phyloP scores from a whole-genome alignment of 129 eudicot species.

The Flaveria trinervia region DNA sequence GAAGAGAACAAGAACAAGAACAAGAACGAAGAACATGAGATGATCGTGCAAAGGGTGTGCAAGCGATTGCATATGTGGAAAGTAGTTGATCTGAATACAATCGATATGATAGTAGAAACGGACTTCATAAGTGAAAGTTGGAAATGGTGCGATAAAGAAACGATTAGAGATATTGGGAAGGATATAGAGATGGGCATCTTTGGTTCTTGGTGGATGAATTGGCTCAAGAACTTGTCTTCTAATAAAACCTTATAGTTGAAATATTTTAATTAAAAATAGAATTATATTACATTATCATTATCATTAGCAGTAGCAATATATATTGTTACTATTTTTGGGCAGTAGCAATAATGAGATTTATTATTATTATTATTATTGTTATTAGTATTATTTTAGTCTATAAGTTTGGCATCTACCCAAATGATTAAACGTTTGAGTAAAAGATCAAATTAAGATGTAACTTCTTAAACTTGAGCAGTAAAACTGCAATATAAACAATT shows the following conservation, averaged over 20 bases:
- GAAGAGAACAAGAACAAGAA: constrained; percentile 45
- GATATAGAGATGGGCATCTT: constrained; percentile 69
- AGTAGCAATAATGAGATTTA: not conserved
- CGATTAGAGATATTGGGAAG: constrained; percentile 39
- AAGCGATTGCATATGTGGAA: constrained; percentile 58
- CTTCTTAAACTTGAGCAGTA: no score
- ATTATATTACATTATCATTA: not conserved
- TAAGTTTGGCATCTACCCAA: no score
- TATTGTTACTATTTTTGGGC: constrained; percentile 4
- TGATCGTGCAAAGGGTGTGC: constrained; percentile 45
- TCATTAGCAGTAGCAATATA: not conserved
- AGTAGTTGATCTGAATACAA: constrained; percentile 70
- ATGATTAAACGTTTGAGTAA: no score
- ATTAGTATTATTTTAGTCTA: not conserved
- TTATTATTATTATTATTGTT: not conserved
- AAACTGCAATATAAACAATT: no score
- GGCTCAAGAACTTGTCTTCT: constrained; percentile 44
- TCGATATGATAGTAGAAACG: constrained; percentile 83
- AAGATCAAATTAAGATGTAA: no score
- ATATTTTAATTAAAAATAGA: not conserved
- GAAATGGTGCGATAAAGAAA: constrained; percentile 46
- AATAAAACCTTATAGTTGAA: not conserved
- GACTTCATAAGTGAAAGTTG: constrained; percentile 61
- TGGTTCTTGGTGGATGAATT: constrained; percentile 60
- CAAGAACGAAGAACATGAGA: constrained; percentile 31